Percentiles rank a stretch among this genome's conserved stretches.
Evolutionary conservation across 768 basidiomycete species (phyloP).

Genomic region (Tylopilus sp.): DNA sequence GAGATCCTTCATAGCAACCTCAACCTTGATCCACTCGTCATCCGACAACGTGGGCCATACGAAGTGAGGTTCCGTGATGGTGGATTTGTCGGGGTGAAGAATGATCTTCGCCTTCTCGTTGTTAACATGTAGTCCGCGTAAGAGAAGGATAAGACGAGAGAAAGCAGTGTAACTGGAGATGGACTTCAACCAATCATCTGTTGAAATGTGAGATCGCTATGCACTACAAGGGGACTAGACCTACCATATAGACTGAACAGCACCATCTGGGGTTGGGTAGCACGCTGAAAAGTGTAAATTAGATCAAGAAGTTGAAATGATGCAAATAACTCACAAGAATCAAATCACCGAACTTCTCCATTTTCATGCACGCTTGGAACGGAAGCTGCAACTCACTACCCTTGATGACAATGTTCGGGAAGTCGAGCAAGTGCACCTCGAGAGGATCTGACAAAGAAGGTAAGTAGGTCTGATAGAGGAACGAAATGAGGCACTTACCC

Average conservation of each 20-base stretch:
- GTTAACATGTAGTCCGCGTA: conserved; percentile 97
- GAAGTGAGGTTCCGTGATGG: conserved; percentile 95
- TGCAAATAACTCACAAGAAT: conserved; percentile 57
- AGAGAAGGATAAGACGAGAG: conserved; percentile 93
- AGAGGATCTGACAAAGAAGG: conserved; percentile 61
- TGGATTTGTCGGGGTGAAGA: conserved; percentile 94
- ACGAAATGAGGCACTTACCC: conserved; percentile 43
- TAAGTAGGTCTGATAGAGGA: background rate
- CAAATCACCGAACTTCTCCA: conserved; percentile 99
- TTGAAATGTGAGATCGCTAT: conserved; percentile 6
- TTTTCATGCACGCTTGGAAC: conserved; percentile 99
- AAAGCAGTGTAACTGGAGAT: conserved; percentile 99
- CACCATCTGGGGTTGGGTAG: conserved; percentile 99
- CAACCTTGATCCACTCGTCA: conserved; percentile 99
- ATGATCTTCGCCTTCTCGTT: conserved; percentile 99
- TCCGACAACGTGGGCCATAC: conserved; percentile 93
- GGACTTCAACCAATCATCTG: conserved; percentile 98
- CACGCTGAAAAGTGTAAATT: conserved; percentile 49
- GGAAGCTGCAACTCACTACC: conserved; percentile 96
- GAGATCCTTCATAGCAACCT: conserved; percentile 97
- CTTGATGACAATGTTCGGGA: conserved; percentile 99
- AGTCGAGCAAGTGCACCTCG: conserved; percentile 98
- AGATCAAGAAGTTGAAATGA: background rate
- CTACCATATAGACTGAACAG: conserved; percentile 92
- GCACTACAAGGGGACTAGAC: conserved; percentile 9